Conservation (phyloP, 2,329 filamentous ascomycete species). For the Neonectria neomacrospora region DNA sequence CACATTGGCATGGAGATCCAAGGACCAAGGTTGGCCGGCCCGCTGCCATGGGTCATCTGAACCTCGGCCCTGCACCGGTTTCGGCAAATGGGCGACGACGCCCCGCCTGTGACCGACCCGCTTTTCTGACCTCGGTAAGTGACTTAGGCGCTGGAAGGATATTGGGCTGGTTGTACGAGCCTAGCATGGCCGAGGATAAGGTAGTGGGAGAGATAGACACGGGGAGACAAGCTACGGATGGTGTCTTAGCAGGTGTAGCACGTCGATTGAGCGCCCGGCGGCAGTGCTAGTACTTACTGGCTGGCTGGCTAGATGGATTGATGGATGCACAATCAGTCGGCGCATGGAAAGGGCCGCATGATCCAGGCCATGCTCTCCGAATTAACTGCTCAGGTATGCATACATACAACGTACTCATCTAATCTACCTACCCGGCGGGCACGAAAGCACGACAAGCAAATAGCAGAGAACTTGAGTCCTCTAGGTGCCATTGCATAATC, state of each 20-base stretch:
- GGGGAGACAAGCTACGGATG: too few relatives aligned
- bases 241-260: neutral
- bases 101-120: conserved; percentile 40
- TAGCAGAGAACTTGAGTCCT: neutral
- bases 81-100: conserved; percentile 40
- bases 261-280: too few relatives aligned
- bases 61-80: conserved; percentile 42
- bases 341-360: neutral
- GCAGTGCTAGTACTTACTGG: too few relatives aligned
- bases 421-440: too few relatives aligned
- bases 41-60: conserved; percentile 34
- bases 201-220: neutral
- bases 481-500: neutral
- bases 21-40: conserved; percentile 31
- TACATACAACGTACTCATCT: neutral
- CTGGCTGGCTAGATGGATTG: too few relatives aligned
- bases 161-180: neutral
- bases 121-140: conserved; percentile 44
- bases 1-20: conserved; percentile 24
- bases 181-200: neutral
- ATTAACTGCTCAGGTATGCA: neutral
- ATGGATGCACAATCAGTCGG: neutral
- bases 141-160: conserved; percentile 18
- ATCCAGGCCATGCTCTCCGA: neutral
- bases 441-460: neutral